Base-by-base conservation (phyloP, 192 early-diverging fungal genomes). In the Funneliformis geosporum region DNA sequence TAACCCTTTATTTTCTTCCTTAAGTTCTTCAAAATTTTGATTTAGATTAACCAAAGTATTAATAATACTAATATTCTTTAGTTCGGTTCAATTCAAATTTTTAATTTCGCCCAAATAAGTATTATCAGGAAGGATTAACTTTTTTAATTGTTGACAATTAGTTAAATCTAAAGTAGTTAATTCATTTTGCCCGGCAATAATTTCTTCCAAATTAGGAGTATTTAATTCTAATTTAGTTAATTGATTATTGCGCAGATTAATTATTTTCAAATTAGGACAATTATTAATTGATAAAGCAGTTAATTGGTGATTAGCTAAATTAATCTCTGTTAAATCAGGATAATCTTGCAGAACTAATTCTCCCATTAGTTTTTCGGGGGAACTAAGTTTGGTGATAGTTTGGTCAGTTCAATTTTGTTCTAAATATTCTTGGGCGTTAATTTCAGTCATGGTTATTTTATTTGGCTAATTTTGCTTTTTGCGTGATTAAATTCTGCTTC, bases 161-260 rank as follows among this genome's bases (percentile, higher is more conserved):
- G 67, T 39, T 69, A 69, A 69, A 69, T 69, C 67, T 16, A 69
- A 69, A 39, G 38, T 39, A 69, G 67, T 39, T 69, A 69, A 69
- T 69, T 69, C 7, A 25, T 69, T 69, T 69, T 69, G 67, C 3
- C 67, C 23, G 5, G 67, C 67, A 25, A 69, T 69, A 11, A 69
- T 28, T 69, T 69, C 67, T 42, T 28, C 28, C 8, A 69, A 21
- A n/a, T n/a, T 69, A 39, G 67, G 5, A 25, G 2, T 16, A 16
- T 2, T 69, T 38, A 69, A 7, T 69, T 69, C 67, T 25, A 69
- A 69, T 5, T 69, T 69, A 69, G 67, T 69, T 5, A 69, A 16
- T 69, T 69, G 23, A 16, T 69, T 69, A 38, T 69, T 25, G 2
- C 67, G 5, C 3, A 42, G 3, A 42, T 69, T 69, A 10, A 69